Evolutionary conservation across 1,284 basidiomycete genomes (phyloP).

Genomic region (Cryptococcus depauperatus): DNA sequence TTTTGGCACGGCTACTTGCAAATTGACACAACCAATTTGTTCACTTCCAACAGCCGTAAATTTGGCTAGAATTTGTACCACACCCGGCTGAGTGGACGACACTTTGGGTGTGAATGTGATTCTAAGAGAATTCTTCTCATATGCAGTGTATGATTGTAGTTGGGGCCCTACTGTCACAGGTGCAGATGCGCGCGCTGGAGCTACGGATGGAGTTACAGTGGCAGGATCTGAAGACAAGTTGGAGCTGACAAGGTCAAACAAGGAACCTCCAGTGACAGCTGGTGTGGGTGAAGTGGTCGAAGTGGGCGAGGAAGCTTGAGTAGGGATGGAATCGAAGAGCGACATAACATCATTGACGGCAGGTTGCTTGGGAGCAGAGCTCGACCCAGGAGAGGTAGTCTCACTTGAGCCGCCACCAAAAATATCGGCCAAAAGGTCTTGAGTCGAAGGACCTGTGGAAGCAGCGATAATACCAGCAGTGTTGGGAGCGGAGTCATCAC

Average conservation of each 20-base stretch:
- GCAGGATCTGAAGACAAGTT: slow-evolving; percentile 5
- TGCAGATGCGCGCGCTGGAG: slow-evolving; percentile 25
- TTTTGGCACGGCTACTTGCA: slow-evolving; percentile 98
- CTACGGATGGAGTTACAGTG: slow-evolving; percentile 16
- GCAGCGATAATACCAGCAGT: slow-evolving; percentile 18
- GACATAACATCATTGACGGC: slow-evolving; percentile 85
- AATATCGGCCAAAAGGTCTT: slow-evolving; percentile 87
- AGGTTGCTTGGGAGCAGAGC: slow-evolving; percentile 43
- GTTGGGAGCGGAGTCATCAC: slow-evolving; percentile 55
- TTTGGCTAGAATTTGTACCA: slow-evolving; percentile 80
- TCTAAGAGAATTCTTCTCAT: slow-evolving; percentile 81
- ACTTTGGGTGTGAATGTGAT: slow-evolving; percentile 84
- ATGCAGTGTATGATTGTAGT: slow-evolving; percentile 71
- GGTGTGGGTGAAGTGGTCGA: slow-evolving; percentile 33
- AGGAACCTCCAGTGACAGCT: slow-evolving; percentile 15
- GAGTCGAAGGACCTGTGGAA: slow-evolving; percentile 57
- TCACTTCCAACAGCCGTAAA: slow-evolving; percentile 61
- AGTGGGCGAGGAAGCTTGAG: slow-evolving; percentile 16
- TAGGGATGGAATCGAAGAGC: slow-evolving; percentile 57
- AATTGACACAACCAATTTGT: slow-evolving; percentile 61
- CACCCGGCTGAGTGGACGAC: slow-evolving; percentile 65
- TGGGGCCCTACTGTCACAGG: slow-evolving; percentile 46
- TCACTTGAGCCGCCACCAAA: slow-evolving; percentile 58
- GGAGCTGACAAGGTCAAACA: slow-evolving; percentile 33
- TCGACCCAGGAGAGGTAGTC: slow-evolving; percentile 44